Conservation (phyloP, 1,284 basidiomycete species). For the Blastosporella zonata region DNA sequence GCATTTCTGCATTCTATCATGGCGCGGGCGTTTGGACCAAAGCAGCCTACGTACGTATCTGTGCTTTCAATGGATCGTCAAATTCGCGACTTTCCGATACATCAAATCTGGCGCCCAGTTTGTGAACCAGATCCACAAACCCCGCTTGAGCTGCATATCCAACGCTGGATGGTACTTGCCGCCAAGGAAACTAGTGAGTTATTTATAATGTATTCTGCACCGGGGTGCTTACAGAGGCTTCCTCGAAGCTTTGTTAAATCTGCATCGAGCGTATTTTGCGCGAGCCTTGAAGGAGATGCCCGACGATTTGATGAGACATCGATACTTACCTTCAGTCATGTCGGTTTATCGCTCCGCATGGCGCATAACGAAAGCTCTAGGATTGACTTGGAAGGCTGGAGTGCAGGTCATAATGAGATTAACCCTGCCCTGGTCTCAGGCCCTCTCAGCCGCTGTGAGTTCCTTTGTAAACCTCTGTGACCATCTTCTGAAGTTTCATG, state of each 20-base stretch:
- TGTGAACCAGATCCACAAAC: slow-evolving; percentile 5
- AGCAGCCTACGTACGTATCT: slow-evolving; percentile 43
- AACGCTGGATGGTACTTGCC: slow-evolving; percentile 47
- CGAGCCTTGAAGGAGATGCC: slow-evolving; percentile 61
- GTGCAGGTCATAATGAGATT: slow-evolving; percentile 45
- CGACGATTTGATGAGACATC: slow-evolving; percentile 53
- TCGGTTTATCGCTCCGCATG: slow-evolving; percentile 69
- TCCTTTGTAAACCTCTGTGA: slow-evolving; percentile 3
- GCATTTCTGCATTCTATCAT: slow-evolving; percentile 51
- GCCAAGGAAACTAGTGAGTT: slow-evolving; percentile 57
- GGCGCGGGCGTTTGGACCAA: slow-evolving; percentile 51
- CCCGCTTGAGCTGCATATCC: slow-evolving; percentile 32
- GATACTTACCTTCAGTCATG: slow-evolving; percentile 64
- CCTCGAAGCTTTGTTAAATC: slow-evolving; percentile 55
- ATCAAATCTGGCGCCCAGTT: slow-evolving; percentile 38
- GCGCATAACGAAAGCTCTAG: slow-evolving; percentile 52
- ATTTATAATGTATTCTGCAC: slow-evolving; percentile 7
- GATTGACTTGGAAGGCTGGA: slow-evolving; percentile 36
- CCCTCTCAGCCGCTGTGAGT: slow-evolving; percentile 59
- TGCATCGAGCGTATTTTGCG: slow-evolving; percentile 67
- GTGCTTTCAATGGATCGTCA: slow-evolving; percentile 48
- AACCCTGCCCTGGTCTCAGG: slow-evolving; percentile 56
- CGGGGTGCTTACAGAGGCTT: too few species aligned
- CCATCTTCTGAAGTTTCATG: not conserved
- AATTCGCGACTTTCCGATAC: slow-evolving; percentile 54